phyloP scores from a whole-genome alignment of 1,284 basidiomycete species.

The Entoloma clypeatum region DNA sequence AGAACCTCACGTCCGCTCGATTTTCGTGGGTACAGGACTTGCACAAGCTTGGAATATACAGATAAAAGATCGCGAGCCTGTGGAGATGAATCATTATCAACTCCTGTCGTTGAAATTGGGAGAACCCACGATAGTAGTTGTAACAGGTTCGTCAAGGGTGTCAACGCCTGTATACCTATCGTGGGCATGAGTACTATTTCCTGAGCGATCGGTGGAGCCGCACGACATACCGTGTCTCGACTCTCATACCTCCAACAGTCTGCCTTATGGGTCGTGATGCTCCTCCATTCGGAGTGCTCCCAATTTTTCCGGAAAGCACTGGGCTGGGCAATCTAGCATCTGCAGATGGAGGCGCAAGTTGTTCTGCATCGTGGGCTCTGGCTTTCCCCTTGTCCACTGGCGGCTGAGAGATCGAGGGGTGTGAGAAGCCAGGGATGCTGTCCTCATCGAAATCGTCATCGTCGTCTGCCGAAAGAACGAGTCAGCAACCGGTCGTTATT shows the following conservation, averaged over 20 bases:
- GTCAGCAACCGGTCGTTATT: constrained; percentile 6
- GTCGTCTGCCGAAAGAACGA: constrained; percentile 33
- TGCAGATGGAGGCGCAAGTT: constrained; percentile 44
- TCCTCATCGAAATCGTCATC: constrained; percentile 81
- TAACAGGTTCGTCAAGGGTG: constrained; percentile 89
- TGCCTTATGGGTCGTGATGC: constrained; percentile 46
- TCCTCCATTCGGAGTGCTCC: constrained; percentile 41
- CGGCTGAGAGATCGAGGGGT: constrained; percentile 47
- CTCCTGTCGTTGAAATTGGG: constrained; percentile 8
- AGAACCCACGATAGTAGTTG: constrained; percentile 77
- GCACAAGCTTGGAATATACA: constrained; percentile 87
- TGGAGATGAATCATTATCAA: constrained; percentile 14
- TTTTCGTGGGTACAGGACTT: constrained; percentile 86
- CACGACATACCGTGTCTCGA: constrained; percentile 76
- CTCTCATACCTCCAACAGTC: constrained; percentile 76
- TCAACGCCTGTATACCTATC: constrained; percentile 73
- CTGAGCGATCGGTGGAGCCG: background rate
- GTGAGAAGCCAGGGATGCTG: constrained; percentile 71
- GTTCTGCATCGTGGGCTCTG: constrained; percentile 52
- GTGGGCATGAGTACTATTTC: background rate
- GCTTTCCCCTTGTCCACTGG: constrained; percentile 62
- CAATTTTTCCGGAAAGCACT: constrained; percentile 70
- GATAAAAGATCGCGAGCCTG: constrained; percentile 85
- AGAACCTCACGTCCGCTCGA: constrained; percentile 76
- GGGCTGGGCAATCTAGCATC: constrained; percentile 29